These are phyloP conservation scores for Yamadazyma ubonensis DNA, from an alignment of 805 yeast species.

Conservation along the genomic window DNA sequence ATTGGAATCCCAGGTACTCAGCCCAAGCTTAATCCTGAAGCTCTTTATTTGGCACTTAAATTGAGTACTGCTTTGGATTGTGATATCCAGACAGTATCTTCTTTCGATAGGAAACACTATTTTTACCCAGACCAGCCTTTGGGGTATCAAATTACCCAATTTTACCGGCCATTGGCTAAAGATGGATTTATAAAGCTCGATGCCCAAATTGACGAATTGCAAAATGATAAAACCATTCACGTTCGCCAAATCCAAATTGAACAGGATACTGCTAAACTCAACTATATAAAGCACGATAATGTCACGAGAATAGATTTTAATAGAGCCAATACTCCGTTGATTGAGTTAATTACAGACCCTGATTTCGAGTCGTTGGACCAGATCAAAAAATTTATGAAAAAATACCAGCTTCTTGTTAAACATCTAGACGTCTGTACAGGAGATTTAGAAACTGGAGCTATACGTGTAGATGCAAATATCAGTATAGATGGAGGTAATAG, in stretches of 20 bases:
- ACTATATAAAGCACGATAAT: conserved; percentile 46
- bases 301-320: conserved; percentile 68
- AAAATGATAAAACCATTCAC: conserved; percentile 46
- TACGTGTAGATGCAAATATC: conserved; percentile 93
- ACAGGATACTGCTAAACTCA: conserved; percentile 89
- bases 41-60: conserved; percentile 64
- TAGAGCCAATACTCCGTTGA: conserved; percentile 80
- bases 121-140: conserved; percentile 95
- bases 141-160: conserved; percentile 95
- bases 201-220: conserved; percentile 53
- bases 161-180: conserved; percentile 71
- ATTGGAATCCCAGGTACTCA: conserved; percentile 90
- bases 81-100: conserved; percentile 51
- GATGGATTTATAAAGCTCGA: conserved; percentile 58
- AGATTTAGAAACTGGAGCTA: conserved; percentile 90
- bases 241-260: conserved; percentile 87
- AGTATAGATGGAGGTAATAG: conserved; percentile 70
- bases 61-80: conserved; percentile 72
- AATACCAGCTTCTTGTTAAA: conserved; percentile 70
- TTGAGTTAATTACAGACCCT: conserved; percentile 90
- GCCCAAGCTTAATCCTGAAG: conserved; percentile 76
- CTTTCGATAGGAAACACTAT: conserved; percentile 93
- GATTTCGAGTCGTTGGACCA: conserved; percentile 68
- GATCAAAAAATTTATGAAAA: conserved; percentile 75
- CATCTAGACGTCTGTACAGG: conserved; percentile 78